Base-by-base conservation (phyloP, 306 rosid species). In the Cercis canadensis region DNA sequence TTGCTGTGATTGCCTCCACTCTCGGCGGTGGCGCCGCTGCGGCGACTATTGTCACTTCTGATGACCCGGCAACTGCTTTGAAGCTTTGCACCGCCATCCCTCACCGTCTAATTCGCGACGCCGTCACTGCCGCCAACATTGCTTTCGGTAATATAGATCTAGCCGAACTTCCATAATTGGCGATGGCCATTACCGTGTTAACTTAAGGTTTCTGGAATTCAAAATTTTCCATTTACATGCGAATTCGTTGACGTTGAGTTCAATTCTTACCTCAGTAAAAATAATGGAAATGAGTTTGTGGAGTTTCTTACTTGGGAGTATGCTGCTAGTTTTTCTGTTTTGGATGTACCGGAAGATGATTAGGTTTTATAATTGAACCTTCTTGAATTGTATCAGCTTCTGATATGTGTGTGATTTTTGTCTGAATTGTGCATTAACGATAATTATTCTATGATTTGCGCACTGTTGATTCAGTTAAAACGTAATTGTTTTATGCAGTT, bases 1-100 rank as follows among this genome's bases (percentile, higher is more conserved):
- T 89, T 63, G 86, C 83, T 50, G 62, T 88, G 39, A 56, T 78
- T 19, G 83, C 85, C 70, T 67, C 95, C 78, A 83, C 92, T 52
- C 18, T 84, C 1, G 73, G 88, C 46, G 92, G 82, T 34, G 98
- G 97, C 7, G 78, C 83, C 4, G 82, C 86, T 4, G 88, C 86
- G 2, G 96, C 96, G 7, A 60, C 82, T 43, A 72, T 86, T 21
- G 96, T 96, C 63, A 61, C 88, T 67, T 91, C 99, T 66, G 91
- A 94, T 44, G 91, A 94, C 76, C 92, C 99, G 11, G 55, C 78
- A 17, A 87, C 77, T 56, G 75, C 92, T 24, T 65, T 91, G 58
- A 94, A 83, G 86, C 92, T 94, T 71, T 89, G 70, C 87, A 55
- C 88, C 52, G 67, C 89, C 43, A 82, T 90, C 40, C 97, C 99